Evolutionary conservation across 1,284 basidiomycete genomes (phyloP).

Genomic region (Sutorius eximius): DNA sequence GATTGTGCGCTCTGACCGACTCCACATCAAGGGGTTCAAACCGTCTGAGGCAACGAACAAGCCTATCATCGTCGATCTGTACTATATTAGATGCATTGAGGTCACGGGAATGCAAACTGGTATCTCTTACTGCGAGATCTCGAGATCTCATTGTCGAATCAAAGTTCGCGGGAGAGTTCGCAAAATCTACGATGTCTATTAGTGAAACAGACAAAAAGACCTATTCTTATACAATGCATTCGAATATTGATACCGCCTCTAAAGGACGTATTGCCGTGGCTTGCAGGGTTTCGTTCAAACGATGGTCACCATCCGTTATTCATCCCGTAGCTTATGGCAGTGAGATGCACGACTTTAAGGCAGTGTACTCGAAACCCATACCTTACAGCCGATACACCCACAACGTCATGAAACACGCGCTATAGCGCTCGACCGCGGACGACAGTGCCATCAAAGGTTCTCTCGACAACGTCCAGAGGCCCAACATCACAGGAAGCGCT

Average conservation of each 20-base stretch:
- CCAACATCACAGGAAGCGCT: slow-evolving; percentile 52
- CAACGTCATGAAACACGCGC: slow-evolving; percentile 30
- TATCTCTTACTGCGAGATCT: too few species aligned
- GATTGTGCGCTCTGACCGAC: too few species aligned
- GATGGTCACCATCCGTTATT: neutral
- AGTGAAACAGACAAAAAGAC: too few species aligned
- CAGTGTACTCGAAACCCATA: neutral
- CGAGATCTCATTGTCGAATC: too few species aligned
- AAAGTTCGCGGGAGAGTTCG: too few species aligned
- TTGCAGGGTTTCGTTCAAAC: neutral
- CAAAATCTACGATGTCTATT: too few species aligned
- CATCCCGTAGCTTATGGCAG: neutral
- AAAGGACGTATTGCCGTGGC: neutral
- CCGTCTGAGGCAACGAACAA: too few species aligned
- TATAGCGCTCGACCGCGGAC: slow-evolving; percentile 50
- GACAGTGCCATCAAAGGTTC: slow-evolving; percentile 60
- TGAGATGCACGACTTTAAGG: neutral
- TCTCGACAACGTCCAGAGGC: slow-evolving; percentile 50
- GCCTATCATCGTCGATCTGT: too few species aligned
- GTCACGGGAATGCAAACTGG: too few species aligned
- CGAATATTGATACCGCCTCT: neutral
- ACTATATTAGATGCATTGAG: too few species aligned
- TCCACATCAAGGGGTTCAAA: too few species aligned
- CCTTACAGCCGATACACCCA: slow-evolving; percentile 29
- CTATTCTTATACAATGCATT: too few species aligned